Conservation (phyloP, 2,329 filamentous ascomycete species). For the Neonectria ditissima region DNA sequence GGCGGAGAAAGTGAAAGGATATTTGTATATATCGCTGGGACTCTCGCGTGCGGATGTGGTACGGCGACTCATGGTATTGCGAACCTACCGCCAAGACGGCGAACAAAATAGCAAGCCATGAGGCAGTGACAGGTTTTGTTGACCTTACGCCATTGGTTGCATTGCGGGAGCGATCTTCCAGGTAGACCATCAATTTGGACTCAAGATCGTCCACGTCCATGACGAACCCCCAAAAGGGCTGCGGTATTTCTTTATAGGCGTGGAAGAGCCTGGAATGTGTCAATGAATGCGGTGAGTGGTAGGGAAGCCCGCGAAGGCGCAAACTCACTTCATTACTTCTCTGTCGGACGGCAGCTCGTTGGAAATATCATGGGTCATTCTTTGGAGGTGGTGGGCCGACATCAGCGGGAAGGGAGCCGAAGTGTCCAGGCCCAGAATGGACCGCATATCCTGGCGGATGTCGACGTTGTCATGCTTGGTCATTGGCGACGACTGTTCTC, state of each 20-base stretch:
- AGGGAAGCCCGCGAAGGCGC: neutral
- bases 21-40: constrained; percentile 73
- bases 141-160: constrained; percentile 60
- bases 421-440: constrained; percentile 73
- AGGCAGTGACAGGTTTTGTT: constrained; percentile 68
- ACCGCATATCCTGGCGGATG: constrained; percentile 74
- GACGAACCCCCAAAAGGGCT: constrained; percentile 76
- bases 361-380: constrained; percentile 70
- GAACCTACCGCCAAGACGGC: constrained; percentile 74
- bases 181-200: constrained; percentile 72
- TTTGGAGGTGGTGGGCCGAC: constrained; percentile 71
- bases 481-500: constrained; percentile 68
- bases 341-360: constrained; percentile 72
- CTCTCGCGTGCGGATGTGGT: constrained; percentile 69
- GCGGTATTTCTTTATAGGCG: constrained; percentile 75
- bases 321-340: constrained; percentile 73
- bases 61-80: constrained; percentile 74
- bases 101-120: constrained; percentile 75
- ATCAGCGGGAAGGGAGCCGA: constrained; percentile 76
- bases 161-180: constrained; percentile 72
- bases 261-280: constrained; percentile 65
- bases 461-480: constrained; percentile 65
- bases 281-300: constrained; percentile 18
- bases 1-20: constrained; percentile 72
- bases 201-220: constrained; percentile 75